Base-by-base conservation (phyloP, 257 asterid species). In the Solanum infundibuliforme region DNA sequence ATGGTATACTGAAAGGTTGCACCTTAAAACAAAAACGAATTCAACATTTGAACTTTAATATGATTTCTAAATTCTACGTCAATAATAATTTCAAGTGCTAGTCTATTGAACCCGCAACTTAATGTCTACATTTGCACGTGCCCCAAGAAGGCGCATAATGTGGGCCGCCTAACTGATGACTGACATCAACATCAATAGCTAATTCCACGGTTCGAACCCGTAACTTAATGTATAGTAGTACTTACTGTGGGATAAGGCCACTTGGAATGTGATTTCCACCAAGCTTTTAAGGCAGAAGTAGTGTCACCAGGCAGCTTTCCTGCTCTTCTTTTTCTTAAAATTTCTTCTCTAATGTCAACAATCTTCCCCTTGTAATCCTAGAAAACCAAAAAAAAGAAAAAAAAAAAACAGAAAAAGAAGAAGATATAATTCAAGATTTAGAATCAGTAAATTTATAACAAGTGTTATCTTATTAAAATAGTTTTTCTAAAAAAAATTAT, bases 191-290 rank as follows among this genome's bases (percentile, higher is more conserved):
- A 18, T 55, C 4, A 55, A 18, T 18, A 55, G 10, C 10, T 18
- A 1, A 55, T 55, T 55, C 0, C n/a, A 55, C 11, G 3, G 0
- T 18, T 55, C 5, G 0, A 55, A 18, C 65, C 1, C 10, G 2
- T 20, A 20, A 55, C 65, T 55, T 55, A 55, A 55, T 55, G 65
- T 55, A 55, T 55, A 20, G 65, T 7, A 55, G 25, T 55, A 20
- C 65, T 55, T 55, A 55, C 65, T 55, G 65, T 55, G 65, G 65
- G 65, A 55, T 55, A 55, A 55, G 65, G 65, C 65, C 65, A 55
- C 65, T 55, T 55, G 0, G 65, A 55, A 55, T 55, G 65, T 55
- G 65, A 55, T 55, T 55, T 55, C 65, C 65, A 55, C 65, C 65
- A 55, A 55, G 65, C 65, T 55, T 55, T 55, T 55, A 55, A 55